Evolutionary conservation across 1,139 yeast genomes (phyloP).

Genomic region (Pneumocystis wakefieldiae): DNA sequence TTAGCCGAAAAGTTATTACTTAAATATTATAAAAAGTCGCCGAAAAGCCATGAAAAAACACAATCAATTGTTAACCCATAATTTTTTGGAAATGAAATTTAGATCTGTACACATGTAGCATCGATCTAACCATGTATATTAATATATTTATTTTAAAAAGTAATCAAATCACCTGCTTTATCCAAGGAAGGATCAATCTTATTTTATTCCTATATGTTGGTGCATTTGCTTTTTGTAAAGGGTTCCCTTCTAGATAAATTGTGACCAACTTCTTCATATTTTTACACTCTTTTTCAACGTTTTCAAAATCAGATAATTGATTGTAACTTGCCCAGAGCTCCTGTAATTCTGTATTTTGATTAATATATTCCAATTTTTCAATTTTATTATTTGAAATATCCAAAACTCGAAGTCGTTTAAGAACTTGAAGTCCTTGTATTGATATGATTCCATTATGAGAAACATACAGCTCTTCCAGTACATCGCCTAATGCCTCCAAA

Average conservation of each 20-base stretch:
- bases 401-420: constrained; percentile 50
- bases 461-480: constrained; percentile 72
- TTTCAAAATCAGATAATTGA: constrained; percentile 48
- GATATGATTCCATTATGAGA: constrained; percentile 69
- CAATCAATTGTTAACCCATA: not conserved
- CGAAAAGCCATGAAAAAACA: not conserved
- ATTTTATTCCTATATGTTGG: constrained; percentile 78
- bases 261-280: constrained; percentile 57
- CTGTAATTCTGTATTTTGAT: constrained; percentile 53
- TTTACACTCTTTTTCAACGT: constrained; percentile 51
- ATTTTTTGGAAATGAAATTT: not conserved
- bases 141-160: not conserved
- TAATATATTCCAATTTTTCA: constrained; percentile 40
- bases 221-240: constrained; percentile 55
- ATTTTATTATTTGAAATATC: constrained; percentile 72
- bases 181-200: constrained; percentile 51
- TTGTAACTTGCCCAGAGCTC: constrained; percentile 92
- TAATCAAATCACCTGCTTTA: constrained; percentile 55
- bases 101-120: not conserved
- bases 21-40: constrained; percentile 1
- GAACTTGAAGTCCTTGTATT: constrained; percentile 66
- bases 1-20: constrained; percentile 21
- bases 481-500: constrained; percentile 44
- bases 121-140: not conserved
- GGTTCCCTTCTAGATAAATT: constrained; percentile 91